Base-by-base conservation (phyloP, 805 yeast genomes). In the Saturnispora besseyi region DNA sequence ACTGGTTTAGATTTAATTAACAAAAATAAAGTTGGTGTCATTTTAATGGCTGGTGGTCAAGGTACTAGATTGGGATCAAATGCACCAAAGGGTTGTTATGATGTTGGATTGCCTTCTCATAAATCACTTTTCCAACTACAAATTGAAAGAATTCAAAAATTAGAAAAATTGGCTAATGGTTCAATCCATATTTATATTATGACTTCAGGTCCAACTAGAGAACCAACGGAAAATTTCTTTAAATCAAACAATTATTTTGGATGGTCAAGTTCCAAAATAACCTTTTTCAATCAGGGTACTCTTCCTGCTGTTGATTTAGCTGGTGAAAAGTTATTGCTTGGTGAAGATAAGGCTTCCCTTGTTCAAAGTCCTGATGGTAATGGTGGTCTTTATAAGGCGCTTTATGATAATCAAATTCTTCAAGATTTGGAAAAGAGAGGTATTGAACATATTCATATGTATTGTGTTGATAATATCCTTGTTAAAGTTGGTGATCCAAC, bases 11-110 rank as follows among this genome's bases (percentile, higher is more conserved):
- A 78, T 26, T 85, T 91, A 30, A 82, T 93, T 48, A 65, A 77
- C 15, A 65, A 71, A 12, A 83, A 83, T 55, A 78, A 84, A 60
- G 98, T 91, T 24, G 99, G 88, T 32, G 91, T 93, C 5, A 73
- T 93, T 41, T 72, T 93, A 47, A 84, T 93, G 86, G 97, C 99
- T 11, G 99, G 99, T 50, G 99, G 99, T 45, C 99, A 93, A 67
- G 99, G 99, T 31, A 86, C 97, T 7, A 76, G 99, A 54, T 73
- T 93, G 49, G 99, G 99, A 1, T 88, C 96, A 1, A 70, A 81
- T 4, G 79, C 72, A 26, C 99, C 99, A 34, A 93, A 93, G 67
- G 99, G 99, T 1, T 91, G 97, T 67, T 93, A 79, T 63, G 79
- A 91, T 63, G 82, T 93, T 53, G 84, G 84, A 0, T 75, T 93